A percentile compares a stretch with the other conserved stretches of the same genome.
Conservation (phyloP, 2,329 filamentous ascomycete species). For the Venturia asperata region DNA sequence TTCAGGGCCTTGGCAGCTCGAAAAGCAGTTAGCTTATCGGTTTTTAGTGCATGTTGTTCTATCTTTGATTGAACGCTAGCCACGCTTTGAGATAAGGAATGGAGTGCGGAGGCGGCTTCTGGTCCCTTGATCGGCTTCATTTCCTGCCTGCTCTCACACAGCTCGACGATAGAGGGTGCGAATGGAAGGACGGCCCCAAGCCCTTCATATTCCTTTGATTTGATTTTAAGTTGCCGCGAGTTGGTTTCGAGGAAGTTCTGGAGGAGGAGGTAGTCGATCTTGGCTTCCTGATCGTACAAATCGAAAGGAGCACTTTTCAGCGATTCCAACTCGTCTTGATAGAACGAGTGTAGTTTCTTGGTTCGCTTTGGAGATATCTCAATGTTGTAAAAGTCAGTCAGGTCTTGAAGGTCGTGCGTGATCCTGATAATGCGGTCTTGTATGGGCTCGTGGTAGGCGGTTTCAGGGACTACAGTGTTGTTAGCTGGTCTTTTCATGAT, state of each 20-base stretch:
- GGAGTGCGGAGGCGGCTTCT: slow-evolving; percentile 38
- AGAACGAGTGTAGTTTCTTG: slow-evolving; percentile 37
- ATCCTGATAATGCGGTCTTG: slow-evolving; percentile 27
- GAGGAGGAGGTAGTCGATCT: slow-evolving; percentile 45
- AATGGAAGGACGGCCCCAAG: slow-evolving; percentile 42
- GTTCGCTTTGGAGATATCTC: slow-evolving; percentile 38
- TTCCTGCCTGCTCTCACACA: slow-evolving; percentile 45
- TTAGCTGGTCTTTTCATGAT: background rate
- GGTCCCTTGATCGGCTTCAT: slow-evolving; percentile 40
- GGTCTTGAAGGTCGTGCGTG: slow-evolving; percentile 40
- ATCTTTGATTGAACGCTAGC: slow-evolving; percentile 32
- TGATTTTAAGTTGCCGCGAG: slow-evolving; percentile 35
- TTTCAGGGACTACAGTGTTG: background rate
- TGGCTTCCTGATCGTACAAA: slow-evolving; percentile 37
- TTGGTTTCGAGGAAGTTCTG: slow-evolving; percentile 38
- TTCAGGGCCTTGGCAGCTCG: slow-evolving; percentile 41
- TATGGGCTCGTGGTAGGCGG: background rate
- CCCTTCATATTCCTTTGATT: slow-evolving; percentile 33
- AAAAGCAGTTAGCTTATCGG: slow-evolving; percentile 39
- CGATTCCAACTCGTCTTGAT: slow-evolving; percentile 36
- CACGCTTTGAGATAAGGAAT: slow-evolving; percentile 32
- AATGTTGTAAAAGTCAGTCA: slow-evolving; percentile 46
- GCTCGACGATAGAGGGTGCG: slow-evolving; percentile 34
- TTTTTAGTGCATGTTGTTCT: slow-evolving; percentile 28
- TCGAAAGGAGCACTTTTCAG: slow-evolving; percentile 34